Conservation (phyloP, 2,329 filamentous ascomycete species). For the Xylariaceae sp. region DNA sequence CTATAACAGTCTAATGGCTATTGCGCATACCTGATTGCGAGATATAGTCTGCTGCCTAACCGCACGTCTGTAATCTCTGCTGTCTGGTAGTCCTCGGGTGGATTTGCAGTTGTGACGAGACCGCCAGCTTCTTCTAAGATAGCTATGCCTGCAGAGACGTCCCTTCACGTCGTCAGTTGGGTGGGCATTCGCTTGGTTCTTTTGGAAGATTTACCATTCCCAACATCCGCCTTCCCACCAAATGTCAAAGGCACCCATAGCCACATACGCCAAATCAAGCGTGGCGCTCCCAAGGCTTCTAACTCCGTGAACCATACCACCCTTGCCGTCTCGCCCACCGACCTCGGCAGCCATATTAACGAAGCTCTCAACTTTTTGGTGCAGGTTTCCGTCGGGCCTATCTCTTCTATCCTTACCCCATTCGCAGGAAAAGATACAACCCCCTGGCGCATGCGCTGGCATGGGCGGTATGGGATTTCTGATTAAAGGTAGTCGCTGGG, state of each 20-base stretch:
- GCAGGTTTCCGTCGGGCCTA: constrained; percentile 68
- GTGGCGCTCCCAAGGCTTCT: constrained; percentile 76
- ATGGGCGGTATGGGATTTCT: constrained; percentile 67
- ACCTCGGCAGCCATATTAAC: constrained; percentile 75
- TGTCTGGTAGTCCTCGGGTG: constrained; percentile 62
- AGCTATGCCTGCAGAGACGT: constrained; percentile 77
- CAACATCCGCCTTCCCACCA: constrained; percentile 86
- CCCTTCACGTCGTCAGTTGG: constrained; percentile 50
- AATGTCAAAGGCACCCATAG: constrained; percentile 77
- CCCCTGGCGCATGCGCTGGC: constrained; percentile 67
- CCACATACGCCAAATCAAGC: constrained; percentile 75
- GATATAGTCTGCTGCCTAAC: constrained; percentile 71
- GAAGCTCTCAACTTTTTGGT: constrained; percentile 76
- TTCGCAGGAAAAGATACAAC: constrained; percentile 76
- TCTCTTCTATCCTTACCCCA: constrained; percentile 81
- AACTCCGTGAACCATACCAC: constrained; percentile 81
- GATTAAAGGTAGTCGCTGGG: constrained; percentile 66
- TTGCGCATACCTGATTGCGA: constrained; percentile 62
- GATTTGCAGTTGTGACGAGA: constrained; percentile 75
- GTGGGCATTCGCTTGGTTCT: not conserved
- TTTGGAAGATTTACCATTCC: constrained; percentile 66
- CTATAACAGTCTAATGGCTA: not conserved
- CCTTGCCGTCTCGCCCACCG: constrained; percentile 66
- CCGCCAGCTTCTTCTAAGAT: constrained; percentile 77
- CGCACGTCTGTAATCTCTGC: constrained; percentile 64